phyloP scores from a whole-genome alignment of 2,329 filamentous ascomycete genomes.

The Phyllosticta capitalensis region DNA sequence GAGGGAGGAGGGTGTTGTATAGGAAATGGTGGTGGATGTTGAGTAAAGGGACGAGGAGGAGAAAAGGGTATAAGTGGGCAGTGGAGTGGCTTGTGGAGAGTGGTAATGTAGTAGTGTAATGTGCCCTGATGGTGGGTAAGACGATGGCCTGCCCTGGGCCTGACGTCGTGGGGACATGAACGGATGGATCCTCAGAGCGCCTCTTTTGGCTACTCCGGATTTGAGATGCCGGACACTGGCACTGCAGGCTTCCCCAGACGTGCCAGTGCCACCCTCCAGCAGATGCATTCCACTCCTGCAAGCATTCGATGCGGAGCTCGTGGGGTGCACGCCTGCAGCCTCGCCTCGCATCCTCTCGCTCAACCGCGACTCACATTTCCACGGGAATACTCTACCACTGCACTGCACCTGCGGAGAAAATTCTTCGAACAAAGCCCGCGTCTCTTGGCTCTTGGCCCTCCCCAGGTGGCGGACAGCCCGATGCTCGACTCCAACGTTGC shows the following conservation, averaged over 20 bases:
- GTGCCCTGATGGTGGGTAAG: not conserved
- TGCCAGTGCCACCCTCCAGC: not conserved
- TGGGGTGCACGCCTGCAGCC: not conserved
- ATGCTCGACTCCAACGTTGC: not conserved
- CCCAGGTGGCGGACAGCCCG: not conserved
- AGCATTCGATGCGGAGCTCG: not conserved
- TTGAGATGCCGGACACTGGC: not conserved
- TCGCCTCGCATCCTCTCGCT: not conserved
- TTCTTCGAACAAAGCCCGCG: not conserved
- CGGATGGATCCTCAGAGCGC: not conserved
- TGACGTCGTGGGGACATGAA: not conserved
- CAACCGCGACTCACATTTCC: too few relatives aligned
- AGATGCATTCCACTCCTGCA: not conserved
- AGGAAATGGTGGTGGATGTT: not conserved
- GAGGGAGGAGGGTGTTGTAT: not conserved
- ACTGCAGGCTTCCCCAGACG: not conserved
- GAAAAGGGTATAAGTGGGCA: not conserved
- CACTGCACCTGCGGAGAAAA: not conserved
- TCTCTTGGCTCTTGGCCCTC: not conserved
- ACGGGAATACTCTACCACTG: not conserved
- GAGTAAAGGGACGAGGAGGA: not conserved
- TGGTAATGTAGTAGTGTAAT: not conserved
- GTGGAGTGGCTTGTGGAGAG: not conserved
- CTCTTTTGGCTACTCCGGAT: not conserved
- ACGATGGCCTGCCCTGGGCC: not conserved